Evolutionary conservation across 805 yeast species (phyloP).

Genomic region (Saccharomyces kudriavzevii): DNA sequence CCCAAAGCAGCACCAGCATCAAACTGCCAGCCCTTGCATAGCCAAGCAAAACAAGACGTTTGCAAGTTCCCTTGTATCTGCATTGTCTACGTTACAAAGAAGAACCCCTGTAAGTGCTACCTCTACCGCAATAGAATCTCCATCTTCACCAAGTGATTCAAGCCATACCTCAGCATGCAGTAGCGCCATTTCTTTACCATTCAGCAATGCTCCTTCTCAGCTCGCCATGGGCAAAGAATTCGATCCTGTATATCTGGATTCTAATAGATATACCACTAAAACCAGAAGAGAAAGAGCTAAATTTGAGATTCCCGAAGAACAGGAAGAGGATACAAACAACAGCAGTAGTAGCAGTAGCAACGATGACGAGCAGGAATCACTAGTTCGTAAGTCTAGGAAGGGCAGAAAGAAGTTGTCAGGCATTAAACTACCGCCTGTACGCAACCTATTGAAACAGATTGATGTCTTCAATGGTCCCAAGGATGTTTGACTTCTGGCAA

Average conservation of each 20-base stretch:
- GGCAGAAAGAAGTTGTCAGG: neutral
- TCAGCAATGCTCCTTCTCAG: conserved; percentile 3
- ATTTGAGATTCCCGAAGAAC: neutral
- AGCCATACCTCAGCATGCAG: conserved; percentile 14
- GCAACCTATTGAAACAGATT: conserved; percentile 20
- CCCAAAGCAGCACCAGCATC: neutral
- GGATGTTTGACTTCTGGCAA: neutral
- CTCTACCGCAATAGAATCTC: conserved; percentile 8
- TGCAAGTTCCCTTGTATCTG: conserved; percentile 13
- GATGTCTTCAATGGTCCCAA: conserved; percentile 15
- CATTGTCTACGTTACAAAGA: conserved; percentile 15
- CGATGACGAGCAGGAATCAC: neutral
- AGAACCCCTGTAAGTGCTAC: conserved; percentile 11
- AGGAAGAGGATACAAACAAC: conserved; percentile 1
- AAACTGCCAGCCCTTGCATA: neutral
- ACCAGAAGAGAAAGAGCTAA: neutral
- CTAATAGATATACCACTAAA: neutral
- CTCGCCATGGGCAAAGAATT: neutral
- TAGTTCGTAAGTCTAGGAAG: neutral
- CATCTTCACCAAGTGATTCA: conserved; percentile 11
- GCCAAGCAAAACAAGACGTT: conserved; percentile 1
- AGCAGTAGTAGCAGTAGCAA: neutral
- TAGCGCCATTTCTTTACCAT: conserved; percentile 14
- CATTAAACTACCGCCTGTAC: conserved; percentile 23
- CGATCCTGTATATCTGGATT: neutral